These are phyloP conservation scores for Sherardia arvensis DNA, from an alignment of 257 asterid genomes.

Conservation along the genomic window DNA sequence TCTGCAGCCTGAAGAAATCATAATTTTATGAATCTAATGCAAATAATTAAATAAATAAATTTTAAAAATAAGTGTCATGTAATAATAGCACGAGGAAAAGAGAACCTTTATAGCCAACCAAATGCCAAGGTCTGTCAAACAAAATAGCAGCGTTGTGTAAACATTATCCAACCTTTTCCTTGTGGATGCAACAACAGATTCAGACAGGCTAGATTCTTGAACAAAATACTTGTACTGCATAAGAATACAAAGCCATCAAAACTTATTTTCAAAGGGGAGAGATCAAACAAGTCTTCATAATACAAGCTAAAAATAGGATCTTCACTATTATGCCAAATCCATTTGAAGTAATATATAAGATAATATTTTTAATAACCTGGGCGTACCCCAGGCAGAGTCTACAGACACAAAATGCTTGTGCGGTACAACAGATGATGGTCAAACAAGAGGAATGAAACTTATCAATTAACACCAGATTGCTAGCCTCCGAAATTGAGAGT, in stretches of 20 bases:
- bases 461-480: not conserved
- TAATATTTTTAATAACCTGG: not conserved
- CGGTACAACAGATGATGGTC: not conserved
- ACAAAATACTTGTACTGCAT: slow-evolving; percentile 37
- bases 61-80: not conserved
- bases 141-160: slow-evolving; percentile 32
- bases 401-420: not conserved
- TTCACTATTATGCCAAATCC: not conserved
- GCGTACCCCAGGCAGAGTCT: not conserved
- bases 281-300: not conserved
- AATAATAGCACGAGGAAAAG: not conserved
- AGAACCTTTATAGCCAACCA: slow-evolving; percentile 74
- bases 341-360: not conserved
- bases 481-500: not conserved
- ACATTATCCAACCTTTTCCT: slow-evolving; percentile 33
- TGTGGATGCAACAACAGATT: slow-evolving; percentile 30
- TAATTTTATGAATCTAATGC: not conserved
- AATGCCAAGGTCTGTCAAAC: slow-evolving; percentile 63
- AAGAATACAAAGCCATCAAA: not conserved
- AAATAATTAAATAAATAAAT: not conserved
- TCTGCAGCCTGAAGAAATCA: slow-evolving; percentile 55
- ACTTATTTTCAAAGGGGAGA: not conserved
- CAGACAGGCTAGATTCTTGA: slow-evolving; percentile 14
- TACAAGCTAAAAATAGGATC: not conserved
- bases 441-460: not conserved